Evolutionary conservation across 305 asterid genomes (phyloP), one percentile per base, ranked within the genome.

Genomic region (Euphrasia arctica): DNA sequence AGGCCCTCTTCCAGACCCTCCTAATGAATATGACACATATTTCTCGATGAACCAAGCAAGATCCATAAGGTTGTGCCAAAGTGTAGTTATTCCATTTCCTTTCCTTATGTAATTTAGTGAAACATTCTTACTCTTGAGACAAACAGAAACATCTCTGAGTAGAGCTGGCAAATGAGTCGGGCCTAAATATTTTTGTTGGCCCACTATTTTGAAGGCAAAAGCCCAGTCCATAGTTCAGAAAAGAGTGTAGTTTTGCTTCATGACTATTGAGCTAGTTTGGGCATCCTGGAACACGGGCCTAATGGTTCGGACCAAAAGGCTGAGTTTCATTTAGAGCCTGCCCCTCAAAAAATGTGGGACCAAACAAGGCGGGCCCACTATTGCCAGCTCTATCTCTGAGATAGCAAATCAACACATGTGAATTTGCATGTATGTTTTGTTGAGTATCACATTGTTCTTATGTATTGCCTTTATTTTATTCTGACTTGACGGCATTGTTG

Each of bases 1-100:
- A 72, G 97, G 96, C 78, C 96, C 96, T 74, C 96, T 91, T 82
- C 97, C 97, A 60, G 97, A 84, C 85, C 91, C 82, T 76, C 97
- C 95, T 74, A 76, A 78, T 71, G 96, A 91, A 68, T 75, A 62
- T 68, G 97, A 91, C 87, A 80, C 80, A n/a, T 80, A 6, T 77
- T 88, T 86, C 88, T 88, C 97, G 68, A 91, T 91, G 95, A 88
- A 71, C 77, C 97, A 91, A 81, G 97, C 97, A 68, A 81, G 92
- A 81, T 91, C 96, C 69, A 77, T 91, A 80, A 91, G 97, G 97
- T 90, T 81, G 88, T 80, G 74, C 71, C 63, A 18, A 31, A 57
- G 54, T 63, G 69, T 60, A 48, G 67, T 14, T 47, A 45, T 61
- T 64, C 18, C 6, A 31, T 68, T 60, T 64, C 57, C 65, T 72